Evolutionary conservation across 2,329 filamentous ascomycete genomes (phyloP).

Genomic region (Diplodia seriata): DNA sequence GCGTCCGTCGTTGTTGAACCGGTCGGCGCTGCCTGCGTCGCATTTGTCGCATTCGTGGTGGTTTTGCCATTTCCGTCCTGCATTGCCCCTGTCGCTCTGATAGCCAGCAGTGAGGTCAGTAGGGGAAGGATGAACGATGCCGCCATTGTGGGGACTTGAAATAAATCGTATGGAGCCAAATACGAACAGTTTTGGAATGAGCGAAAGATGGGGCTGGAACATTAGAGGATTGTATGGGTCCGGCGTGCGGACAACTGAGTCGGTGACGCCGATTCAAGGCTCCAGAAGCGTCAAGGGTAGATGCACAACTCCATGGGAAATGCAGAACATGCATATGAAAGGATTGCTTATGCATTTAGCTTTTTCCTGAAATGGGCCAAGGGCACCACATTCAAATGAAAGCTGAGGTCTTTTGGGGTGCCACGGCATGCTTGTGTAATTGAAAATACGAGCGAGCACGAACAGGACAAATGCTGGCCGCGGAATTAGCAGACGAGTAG

Average conservation of each 20-base stretch:
- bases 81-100: neutral
- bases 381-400: neutral
- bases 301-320: neutral
- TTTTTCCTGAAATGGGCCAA: neutral
- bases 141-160: neutral
- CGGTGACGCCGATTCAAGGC: neutral
- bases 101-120: neutral
- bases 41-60: neutral
- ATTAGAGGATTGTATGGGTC: neutral
- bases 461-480: too few relatives aligned
- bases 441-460: neutral
- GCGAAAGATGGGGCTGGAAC: neutral
- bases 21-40: neutral
- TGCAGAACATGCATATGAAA: neutral
- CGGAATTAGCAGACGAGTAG: neutral
- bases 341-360: neutral
- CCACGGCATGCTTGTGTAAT: neutral
- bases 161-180: too few relatives aligned
- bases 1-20: constrained; percentile 1
- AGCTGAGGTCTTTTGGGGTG: constrained; percentile 9
- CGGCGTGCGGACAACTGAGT: neutral
- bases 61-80: neutral
- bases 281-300: neutral
- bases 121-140: neutral
- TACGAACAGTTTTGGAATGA: too few relatives aligned